Conservation (phyloP, 2,329 filamentous ascomycete species). For the Trichoderma sp. region DNA sequence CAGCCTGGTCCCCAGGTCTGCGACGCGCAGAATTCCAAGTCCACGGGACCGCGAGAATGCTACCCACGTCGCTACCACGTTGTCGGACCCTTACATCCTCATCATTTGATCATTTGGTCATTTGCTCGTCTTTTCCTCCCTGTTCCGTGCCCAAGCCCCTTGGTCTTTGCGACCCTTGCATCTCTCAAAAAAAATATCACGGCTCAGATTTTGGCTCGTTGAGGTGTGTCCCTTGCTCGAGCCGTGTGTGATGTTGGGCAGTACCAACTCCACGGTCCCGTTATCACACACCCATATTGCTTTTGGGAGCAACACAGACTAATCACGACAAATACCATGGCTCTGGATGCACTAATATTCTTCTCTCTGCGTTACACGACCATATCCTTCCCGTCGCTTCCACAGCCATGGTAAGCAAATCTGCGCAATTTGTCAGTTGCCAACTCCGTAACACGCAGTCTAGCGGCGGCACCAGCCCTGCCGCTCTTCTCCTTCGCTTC, state of each 20-base stretch:
- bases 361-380: neutral
- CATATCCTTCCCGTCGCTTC: neutral
- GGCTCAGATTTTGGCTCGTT: neutral
- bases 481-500: neutral
- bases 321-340: neutral
- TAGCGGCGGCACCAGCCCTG: neutral
- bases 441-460: neutral
- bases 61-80: neutral
- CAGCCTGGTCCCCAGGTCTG: neutral
- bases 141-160: neutral
- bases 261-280: neutral
- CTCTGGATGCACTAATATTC: neutral
- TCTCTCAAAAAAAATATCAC: neutral
- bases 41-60: neutral
- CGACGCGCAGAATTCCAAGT: neutral
- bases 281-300: neutral
- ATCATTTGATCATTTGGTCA: constrained; percentile 7
- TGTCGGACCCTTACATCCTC: neutral
- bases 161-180: constrained; percentile 2
- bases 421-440: neutral
- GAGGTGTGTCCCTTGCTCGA: neutral
- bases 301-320: neutral
- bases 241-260: neutral
- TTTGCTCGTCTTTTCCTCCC: neutral
- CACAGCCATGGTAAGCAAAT: constrained; percentile 13